These are phyloP conservation scores for Carnegiea gigantea DNA, from an alignment of 179 eudicot species.

Conservation along the genomic window DNA sequence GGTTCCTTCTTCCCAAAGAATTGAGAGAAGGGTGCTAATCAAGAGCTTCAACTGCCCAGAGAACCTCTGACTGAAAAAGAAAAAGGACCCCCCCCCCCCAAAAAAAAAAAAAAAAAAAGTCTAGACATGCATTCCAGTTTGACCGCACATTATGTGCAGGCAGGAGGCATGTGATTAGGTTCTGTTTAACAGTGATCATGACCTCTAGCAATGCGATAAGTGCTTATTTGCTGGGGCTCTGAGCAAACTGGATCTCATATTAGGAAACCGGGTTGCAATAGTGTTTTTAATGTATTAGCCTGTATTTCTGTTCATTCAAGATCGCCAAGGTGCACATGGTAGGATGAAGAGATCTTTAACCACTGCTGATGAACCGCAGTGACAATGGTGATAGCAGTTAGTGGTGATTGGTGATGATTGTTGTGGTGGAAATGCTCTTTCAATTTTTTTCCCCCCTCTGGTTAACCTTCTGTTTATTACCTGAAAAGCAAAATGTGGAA, in stretches of 20 bases:
- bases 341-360: neutral
- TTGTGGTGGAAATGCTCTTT: neutral
- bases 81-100: too few species aligned
- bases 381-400: neutral
- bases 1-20: neutral
- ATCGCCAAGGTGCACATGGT: neutral
- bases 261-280: neutral
- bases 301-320: neutral
- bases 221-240: neutral
- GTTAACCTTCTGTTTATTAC: neutral
- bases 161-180: neutral
- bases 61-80: neutral
- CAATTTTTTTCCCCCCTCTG: neutral
- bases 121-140: neutral
- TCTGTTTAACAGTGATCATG: neutral
- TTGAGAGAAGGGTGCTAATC: neutral
- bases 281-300: neutral
- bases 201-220: neutral
- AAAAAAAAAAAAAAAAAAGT: neutral
- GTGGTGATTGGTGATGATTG: neutral
- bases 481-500: neutral
- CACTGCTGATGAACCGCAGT: neutral
- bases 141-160: neutral
- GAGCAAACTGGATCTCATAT: neutral
- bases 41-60: neutral